Base-by-base conservation (phyloP, 169 alveolate genomes). In the Plasmodium malariae region DNA sequence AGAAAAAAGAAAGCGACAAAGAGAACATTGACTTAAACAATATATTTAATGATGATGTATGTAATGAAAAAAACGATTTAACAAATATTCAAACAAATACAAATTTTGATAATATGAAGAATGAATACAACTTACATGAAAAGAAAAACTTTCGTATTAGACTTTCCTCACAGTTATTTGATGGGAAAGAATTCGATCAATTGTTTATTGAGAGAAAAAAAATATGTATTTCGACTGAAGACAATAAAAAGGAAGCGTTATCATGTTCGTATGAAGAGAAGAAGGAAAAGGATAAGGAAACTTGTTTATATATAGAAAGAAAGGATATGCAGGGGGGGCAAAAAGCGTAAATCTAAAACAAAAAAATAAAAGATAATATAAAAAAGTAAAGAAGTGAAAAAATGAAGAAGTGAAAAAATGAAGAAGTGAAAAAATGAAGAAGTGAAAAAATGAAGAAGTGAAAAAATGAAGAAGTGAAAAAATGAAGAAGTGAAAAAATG, bases 61-160 rank as follows among this genome's bases (percentile, higher is more conserved):
- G 24, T 67, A 48, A 24, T 5, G 83, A 80, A 4, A 40, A 65
- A 51, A 51, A 32, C 49, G 90, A 80, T 9, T 11, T 55, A 24
- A 26, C 26, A 14, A 21, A 63, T 17, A 67, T 21, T 70, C 5
- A n/a, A 4, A 4, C 51, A 17, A 70, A 70, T 24, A 7, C 4
- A 24, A 49, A 14, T 49, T 48, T 70, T 54, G 62, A 80, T 54
- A 80, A 65, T 19, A 14, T 21, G 9, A 80, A 45, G 17, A 43
- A 51, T 59, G 90, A 80, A n/a, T 4, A 34, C 2, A 67, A 80
- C 36, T 30, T 67, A 11, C 45, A 36, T 2, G 90, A 80, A 43
- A 80, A 80, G 62, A 80, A 80, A 80, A 80, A 80, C 32, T 80
- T 80, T 43, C 78, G 90, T 12, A 80, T 80, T 49, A 55, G 90